These are phyloP conservation scores for Colletotrichum lentis DNA, from an alignment of 2,329 filamentous ascomycete species.

Conservation along the genomic window DNA sequence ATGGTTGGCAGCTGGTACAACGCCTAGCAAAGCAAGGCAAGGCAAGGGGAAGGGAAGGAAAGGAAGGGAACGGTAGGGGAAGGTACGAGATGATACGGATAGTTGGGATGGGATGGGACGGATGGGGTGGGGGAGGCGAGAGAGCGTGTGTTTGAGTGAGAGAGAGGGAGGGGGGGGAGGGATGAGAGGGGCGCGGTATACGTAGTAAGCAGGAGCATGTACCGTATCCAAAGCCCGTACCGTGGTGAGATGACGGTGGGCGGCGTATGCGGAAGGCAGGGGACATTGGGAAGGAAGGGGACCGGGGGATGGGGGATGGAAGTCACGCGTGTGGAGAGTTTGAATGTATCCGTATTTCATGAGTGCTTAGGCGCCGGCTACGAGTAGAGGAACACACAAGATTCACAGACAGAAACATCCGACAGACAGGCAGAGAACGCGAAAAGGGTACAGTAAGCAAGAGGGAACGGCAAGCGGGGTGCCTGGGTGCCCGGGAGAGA, in stretches of 20 bases:
- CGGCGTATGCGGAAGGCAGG: constrained; percentile 19
- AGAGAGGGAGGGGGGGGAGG: neutral
- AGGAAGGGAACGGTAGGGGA: neutral
- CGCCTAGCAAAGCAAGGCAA: neutral
- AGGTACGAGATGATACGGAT: constrained; percentile 3
- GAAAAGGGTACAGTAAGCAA: neutral
- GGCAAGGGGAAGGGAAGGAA: too few relatives aligned
- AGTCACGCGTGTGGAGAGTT: neutral
- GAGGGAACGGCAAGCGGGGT: neutral
- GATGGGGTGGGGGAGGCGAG: neutral
- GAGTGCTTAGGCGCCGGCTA: constrained; percentile 7
- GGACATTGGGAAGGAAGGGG: constrained; percentile 2
- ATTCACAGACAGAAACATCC: neutral
- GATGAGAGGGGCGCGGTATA: constrained; percentile 15
- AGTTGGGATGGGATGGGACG: constrained; percentile 17
- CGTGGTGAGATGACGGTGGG: constrained; percentile 3
- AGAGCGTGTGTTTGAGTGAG: too few relatives aligned
- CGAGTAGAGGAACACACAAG: neutral
- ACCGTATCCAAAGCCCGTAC: neutral
- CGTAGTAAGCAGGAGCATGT: constrained; percentile 20
- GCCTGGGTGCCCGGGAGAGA: constrained; percentile 3
- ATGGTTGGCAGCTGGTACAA: constrained; percentile 6
- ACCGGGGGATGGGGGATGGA: constrained; percentile 1
- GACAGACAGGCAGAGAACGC: constrained; percentile 8
- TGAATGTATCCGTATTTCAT: neutral